phyloP scores from a whole-genome alignment of 495 filamentous ascomycete genomes.

The Trichocladium uniseriatum region DNA sequence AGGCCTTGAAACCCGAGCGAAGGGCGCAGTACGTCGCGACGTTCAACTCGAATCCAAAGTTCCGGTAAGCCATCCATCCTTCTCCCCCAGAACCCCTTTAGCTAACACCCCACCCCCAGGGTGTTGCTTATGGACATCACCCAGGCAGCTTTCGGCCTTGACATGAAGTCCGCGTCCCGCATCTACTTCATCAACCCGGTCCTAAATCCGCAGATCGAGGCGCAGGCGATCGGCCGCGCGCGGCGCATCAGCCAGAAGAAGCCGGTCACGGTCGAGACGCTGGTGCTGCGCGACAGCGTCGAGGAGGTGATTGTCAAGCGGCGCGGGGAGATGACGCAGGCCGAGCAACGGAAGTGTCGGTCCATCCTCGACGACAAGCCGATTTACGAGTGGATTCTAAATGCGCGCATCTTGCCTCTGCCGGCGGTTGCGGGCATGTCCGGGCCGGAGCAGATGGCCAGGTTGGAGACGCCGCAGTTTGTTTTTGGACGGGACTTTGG shows the following conservation, averaged over 20 bases:
- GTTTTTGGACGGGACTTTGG: conserved; percentile 49
- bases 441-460: conserved; percentile 47
- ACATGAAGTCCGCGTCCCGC: conserved; percentile 69
- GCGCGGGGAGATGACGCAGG: conserved; percentile 64
- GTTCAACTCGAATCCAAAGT: conserved; percentile 59
- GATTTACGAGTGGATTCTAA: conserved; percentile 72
- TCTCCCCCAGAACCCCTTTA: not conserved
- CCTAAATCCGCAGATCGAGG: conserved; percentile 76
- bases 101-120: conserved; percentile 30
- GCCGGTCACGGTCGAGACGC: conserved; percentile 77
- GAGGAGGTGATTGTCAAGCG: conserved; percentile 78
- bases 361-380: conserved; percentile 62
- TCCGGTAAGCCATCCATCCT: conserved; percentile 24
- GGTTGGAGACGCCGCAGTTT: conserved; percentile 42
- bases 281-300: conserved; percentile 70
- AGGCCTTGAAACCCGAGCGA: conserved; percentile 45
- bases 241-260: conserved; percentile 78
- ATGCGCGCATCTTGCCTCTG: conserved; percentile 57
- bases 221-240: conserved; percentile 85
- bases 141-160: conserved; percentile 79
- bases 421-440: conserved; percentile 10
- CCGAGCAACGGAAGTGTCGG: conserved; percentile 59
- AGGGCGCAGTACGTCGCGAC: conserved; percentile 63
- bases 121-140: conserved; percentile 85
- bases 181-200: conserved; percentile 92